Conservation (phyloP, 2,329 filamentous ascomycete species). For the Aspergillus sp. region DNA sequence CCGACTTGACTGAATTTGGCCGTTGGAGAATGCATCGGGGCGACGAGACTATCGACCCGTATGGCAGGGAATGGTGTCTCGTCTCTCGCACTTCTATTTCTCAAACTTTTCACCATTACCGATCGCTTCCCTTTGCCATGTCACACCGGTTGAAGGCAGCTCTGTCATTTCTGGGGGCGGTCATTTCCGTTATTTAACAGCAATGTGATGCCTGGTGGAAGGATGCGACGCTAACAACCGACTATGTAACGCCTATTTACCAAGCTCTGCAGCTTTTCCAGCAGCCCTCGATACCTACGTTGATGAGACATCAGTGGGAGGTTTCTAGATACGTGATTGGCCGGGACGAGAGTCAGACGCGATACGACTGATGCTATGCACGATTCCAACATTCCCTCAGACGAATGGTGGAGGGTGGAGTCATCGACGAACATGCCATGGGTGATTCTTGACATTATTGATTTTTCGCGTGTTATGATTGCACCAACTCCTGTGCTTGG, state of each 20-base stretch:
- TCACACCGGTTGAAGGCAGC: constrained; percentile 1
- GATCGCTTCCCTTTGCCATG: constrained; percentile 10
- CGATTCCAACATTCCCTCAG: constrained; percentile 12
- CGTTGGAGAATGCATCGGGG: constrained; percentile 13
- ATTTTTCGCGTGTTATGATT: constrained; percentile 10
- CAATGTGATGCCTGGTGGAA: constrained; percentile 7
- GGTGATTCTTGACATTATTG: constrained; percentile 8
- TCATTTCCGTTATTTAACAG: background rate
- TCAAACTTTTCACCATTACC: constrained; percentile 13
- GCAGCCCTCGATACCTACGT: constrained; percentile 10
- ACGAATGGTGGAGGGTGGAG: constrained; percentile 12
- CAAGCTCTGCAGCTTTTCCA: constrained; percentile 1
- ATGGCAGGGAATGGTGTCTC: constrained; percentile 10
- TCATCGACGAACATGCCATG: constrained; percentile 13
- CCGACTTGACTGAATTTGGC: constrained; percentile 13
- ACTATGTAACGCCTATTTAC: background rate
- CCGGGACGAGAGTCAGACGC: constrained; percentile 8
- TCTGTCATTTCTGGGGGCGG: background rate
- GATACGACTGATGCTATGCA: constrained; percentile 11
- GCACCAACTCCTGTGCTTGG: constrained; percentile 2
- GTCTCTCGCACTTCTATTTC: constrained; percentile 7
- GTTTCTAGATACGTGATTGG: constrained; percentile 6
- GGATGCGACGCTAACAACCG: background rate
- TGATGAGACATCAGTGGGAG: constrained; percentile 7
- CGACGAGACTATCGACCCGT: constrained; percentile 10